Base-by-base conservation (phyloP, 305 asterid genomes). In the Fraxinus sp. region DNA sequence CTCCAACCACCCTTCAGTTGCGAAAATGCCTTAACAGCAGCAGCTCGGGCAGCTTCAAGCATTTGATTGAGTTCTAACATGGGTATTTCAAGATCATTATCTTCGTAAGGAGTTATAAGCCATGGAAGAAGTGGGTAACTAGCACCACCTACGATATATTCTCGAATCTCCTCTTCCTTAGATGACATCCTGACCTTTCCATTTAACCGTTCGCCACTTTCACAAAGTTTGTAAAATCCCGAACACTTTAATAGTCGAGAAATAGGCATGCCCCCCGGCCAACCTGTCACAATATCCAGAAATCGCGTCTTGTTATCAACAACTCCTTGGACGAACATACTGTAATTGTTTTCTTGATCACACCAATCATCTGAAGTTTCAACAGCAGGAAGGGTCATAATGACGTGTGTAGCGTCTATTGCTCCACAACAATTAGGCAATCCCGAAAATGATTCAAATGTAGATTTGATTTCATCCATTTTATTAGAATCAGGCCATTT, bases 311-410 rank as follows among this genome's bases (percentile, higher is more conserved):
- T 91, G 8, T 78, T 84, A 79, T 96, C 98, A 16, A 94, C 98
- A 1, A 96, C 86, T 1, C 98, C 99, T 82, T 96, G 98, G 71
- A 96, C 91, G 43, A 92, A 91, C 98, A 96, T 96, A 79, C 99
- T 94, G 87, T 93, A 96, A 59, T 94, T 96, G 33, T 89, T 94
- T 77, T 91, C 93, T 76, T 92, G 98, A 85, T 96, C 99, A 37
- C 97, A 91, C 99, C 99, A 96, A 84, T 91, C 99, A 57, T 94
- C 97, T 0, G 99, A 93, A 32, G 98, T 96, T 89, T 96, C 91
- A 75, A 96, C 95, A 0, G 99, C 97, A 0, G 99, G 98, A 57
- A 96, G 97, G 24, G 98, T 94, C 99, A 96, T 96, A 32, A 96
- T 87, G 1, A 96, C 87, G 87, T 92, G 98, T 4, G 99, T 92